Evolutionary conservation across 805 yeast genomes (phyloP), one percentile per base, ranked within the genome.

Genomic region (Maudiozyma pseudohumilis): DNA sequence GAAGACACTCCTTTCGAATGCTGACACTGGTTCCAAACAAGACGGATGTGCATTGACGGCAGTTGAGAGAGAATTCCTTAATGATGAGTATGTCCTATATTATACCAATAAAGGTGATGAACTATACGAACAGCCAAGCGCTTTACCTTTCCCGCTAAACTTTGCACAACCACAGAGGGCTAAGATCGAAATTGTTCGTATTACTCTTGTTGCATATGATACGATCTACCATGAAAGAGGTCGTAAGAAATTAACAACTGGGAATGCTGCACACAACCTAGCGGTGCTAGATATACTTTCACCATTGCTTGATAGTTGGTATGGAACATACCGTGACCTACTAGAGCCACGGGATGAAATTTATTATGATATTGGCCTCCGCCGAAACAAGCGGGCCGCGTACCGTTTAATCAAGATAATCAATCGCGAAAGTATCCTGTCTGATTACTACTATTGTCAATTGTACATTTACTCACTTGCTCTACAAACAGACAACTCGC

Each of bases 381-480:
- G 62, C 6, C 43, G 40, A 16, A 55, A 59, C 38, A 46, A 53
- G 43, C 55, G 63, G 47, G 51, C 61, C 11, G 60, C 58, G 1
- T 44, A 50, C 23, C 56, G 56, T 20, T 42, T 63, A n/a, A 50
- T 61, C 4, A 49, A 56, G 25, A 48, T 48, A 23, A 55, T 86
- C 31, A 87, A 78, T 45, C 61, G 72, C 34, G 94, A 86, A 53
- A 71, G 86, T 2, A 60, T 87, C 38, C 72, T 83, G 29, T 75
- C 87, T 55, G 96, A 88, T 53, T 87, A 73, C 61, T 77, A 84
- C 54, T 88, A 89, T 59, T 78, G 92, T 17, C 82, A 82, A 46
- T 60, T 88, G 24, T 89, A 87, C 56, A 75, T 87, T 21, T 88
- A 77, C 55, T 87, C 96, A 1, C 61, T 87, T 36, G 94, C 96